Percentiles rank a stretch among this genome's conserved stretches.
Conservation (phyloP, 2,329 filamentous ascomycete species). For the Gremmenia infestans region DNA sequence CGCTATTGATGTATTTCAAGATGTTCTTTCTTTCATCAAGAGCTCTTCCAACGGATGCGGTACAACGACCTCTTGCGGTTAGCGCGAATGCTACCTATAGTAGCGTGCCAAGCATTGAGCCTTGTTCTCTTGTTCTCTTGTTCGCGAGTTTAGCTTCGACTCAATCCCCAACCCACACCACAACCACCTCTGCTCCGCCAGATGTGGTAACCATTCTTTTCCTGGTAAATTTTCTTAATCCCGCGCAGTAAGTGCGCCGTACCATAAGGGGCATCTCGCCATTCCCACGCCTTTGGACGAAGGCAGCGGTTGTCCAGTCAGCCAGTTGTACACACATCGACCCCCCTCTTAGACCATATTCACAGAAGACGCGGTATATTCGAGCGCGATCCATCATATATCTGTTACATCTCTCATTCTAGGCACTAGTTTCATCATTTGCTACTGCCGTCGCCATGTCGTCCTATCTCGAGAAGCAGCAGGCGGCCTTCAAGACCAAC, state of each 20-base stretch:
- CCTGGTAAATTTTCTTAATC: background rate
- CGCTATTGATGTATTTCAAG: background rate
- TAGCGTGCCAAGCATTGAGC: background rate
- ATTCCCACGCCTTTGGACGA: background rate
- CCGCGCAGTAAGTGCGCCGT: background rate
- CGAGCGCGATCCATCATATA: too few relatives aligned
- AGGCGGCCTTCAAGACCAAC: constrained; percentile 56
- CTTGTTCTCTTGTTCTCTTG: background rate
- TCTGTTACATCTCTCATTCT: too few relatives aligned
- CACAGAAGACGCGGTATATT: too few relatives aligned
- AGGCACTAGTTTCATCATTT: background rate
- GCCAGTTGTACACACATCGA: background rate
- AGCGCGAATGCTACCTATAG: too few relatives aligned
- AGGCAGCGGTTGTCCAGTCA: background rate
- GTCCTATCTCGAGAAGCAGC: constrained; percentile 58
- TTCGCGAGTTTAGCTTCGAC: background rate
- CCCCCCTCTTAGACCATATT: too few relatives aligned
- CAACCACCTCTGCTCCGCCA: background rate
- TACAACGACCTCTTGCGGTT: too few relatives aligned
- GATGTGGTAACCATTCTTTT: background rate
- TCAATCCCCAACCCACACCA: background rate
- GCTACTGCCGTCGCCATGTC: constrained; percentile 44
- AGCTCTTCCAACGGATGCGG: too few relatives aligned
- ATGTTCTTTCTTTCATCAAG: too few relatives aligned
- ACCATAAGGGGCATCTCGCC: background rate